Conservation (phyloP, 768 basidiomycete genomes). For the Mrakia frigida region DNA sequence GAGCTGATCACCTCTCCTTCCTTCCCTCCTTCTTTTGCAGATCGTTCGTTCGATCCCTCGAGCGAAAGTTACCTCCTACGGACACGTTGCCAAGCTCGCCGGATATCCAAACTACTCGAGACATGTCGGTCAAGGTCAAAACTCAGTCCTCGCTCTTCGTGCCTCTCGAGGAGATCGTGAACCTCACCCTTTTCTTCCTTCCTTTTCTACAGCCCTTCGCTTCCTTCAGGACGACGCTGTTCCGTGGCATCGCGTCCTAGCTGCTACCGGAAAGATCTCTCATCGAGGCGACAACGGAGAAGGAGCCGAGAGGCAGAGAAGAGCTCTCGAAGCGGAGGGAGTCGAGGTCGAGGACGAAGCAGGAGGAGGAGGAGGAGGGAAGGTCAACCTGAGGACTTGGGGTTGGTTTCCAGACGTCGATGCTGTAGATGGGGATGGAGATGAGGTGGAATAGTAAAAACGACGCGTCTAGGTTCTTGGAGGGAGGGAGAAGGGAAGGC, state of each 20-base stretch:
- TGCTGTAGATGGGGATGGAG: conserved; percentile 8
- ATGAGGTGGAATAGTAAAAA: conserved; percentile 4
- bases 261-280: conserved; percentile 59
- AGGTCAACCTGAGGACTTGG: conserved; percentile 50
- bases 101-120: conserved; percentile 74
- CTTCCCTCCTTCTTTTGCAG: not conserved
- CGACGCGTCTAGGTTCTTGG: not conserved
- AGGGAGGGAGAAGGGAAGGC: not conserved
- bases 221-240: conserved; percentile 64
- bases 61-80: conserved; percentile 68
- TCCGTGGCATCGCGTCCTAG: conserved; percentile 76
- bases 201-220: conserved; percentile 59
- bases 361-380: conserved; percentile 46
- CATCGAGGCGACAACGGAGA: conserved; percentile 77
- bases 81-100: conserved; percentile 59
- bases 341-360: conserved; percentile 66
- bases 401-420: conserved; percentile 45
- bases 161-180: not conserved
- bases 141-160: not conserved
- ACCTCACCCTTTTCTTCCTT: not conserved
- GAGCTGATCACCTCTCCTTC: not conserved
- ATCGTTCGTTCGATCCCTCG: conserved; percentile 64
- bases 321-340: conserved; percentile 72
- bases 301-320: conserved; percentile 68
- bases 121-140: conserved; percentile 73